Evolutionary conservation across 2,329 filamentous ascomycete species (phyloP).

Genomic region (Dendrostoma leiphaemia): DNA sequence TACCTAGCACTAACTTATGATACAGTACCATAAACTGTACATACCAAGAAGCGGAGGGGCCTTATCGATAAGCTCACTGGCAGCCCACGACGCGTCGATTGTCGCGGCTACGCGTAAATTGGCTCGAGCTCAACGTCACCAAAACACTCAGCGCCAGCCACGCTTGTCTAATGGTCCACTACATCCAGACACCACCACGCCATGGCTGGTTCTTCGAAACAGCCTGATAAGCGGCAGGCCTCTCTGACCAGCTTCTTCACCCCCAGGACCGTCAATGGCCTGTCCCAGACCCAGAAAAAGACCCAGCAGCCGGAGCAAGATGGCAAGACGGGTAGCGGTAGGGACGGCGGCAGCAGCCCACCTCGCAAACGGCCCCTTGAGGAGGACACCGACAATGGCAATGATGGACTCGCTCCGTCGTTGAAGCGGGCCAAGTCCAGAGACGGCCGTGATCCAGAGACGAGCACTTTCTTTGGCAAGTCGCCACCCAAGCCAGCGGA

Average conservation of each 20-base stretch:
- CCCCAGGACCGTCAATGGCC: conserved; percentile 53
- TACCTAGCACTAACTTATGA: too few species aligned
- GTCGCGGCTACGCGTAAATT: conserved; percentile 3
- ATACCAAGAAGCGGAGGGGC: background rate
- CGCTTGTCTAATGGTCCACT: background rate
- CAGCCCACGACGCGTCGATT: conserved; percentile 4
- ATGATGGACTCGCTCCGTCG: conserved; percentile 36
- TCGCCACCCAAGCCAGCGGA: conserved; percentile 29
- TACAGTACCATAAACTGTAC: too few species aligned
- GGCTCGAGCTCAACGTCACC: background rate
- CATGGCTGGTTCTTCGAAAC: conserved; percentile 39
- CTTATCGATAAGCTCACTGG: conserved; percentile 1
- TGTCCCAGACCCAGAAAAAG: conserved; percentile 22
- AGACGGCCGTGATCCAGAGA: conserved; percentile 37
- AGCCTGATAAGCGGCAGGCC: conserved; percentile 65
- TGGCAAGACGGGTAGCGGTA: background rate
- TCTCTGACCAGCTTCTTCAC: conserved; percentile 87
- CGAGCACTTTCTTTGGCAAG: conserved; percentile 39
- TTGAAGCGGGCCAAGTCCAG: conserved; percentile 45
- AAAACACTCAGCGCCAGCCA: background rate
- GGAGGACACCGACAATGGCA: conserved; percentile 43
- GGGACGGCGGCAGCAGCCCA: conserved; percentile 18
- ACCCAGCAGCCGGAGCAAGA: conserved; percentile 19
- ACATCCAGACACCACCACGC: background rate
- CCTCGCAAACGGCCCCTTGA: conserved; percentile 51